phyloP scores from a whole-genome alignment of 768 basidiomycete genomes.

The Porpolomopsis calyptriformis region DNA sequence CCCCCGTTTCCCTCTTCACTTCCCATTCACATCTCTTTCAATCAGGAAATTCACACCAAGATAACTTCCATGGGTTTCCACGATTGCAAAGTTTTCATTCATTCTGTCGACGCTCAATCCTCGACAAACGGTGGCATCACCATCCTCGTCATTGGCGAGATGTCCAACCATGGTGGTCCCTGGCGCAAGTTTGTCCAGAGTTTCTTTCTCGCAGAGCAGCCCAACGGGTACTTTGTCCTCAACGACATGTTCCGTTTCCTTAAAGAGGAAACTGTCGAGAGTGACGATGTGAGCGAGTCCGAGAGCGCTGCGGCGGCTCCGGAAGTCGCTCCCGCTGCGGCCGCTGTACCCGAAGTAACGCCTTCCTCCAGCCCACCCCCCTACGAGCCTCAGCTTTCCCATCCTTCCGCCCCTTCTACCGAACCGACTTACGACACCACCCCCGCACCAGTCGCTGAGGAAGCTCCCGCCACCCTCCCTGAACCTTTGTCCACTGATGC shows the following conservation, averaged over 20 bases:
- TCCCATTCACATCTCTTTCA: conserved; percentile 4
- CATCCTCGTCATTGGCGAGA: conserved; percentile 99
- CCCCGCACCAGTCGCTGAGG: conserved; percentile 25
- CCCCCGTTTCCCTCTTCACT: conserved; percentile 6
- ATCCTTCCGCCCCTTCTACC: conserved; percentile 26
- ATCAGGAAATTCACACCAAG: conserved; percentile 92
- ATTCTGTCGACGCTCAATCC: conserved; percentile 95
- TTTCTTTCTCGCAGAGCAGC: conserved; percentile 99
- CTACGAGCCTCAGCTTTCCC: conserved; percentile 16
- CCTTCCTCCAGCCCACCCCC: conserved; percentile 18
- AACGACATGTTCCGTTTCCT: conserved; percentile 99
- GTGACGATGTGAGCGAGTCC: conserved; percentile 52
- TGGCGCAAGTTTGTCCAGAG: conserved; percentile 99
- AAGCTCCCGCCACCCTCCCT: conserved; percentile 27
- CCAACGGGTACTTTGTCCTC: conserved; percentile 97
- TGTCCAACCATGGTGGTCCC: conserved; percentile 83
- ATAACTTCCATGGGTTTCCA: conserved; percentile 90
- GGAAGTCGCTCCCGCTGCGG: conserved; percentile 3
- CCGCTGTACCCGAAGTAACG: conserved; percentile 5
- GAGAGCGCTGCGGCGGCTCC: conserved; percentile 27
- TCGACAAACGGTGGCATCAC: conserved; percentile 93
- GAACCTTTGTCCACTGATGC: conserved; percentile 22
- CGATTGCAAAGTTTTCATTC: conserved; percentile 98
- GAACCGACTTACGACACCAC: conserved; percentile 18
- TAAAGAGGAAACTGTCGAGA: conserved; percentile 86